Base-by-base conservation (phyloP, 345 rosid species). In the Syzygium oleosum region DNA sequence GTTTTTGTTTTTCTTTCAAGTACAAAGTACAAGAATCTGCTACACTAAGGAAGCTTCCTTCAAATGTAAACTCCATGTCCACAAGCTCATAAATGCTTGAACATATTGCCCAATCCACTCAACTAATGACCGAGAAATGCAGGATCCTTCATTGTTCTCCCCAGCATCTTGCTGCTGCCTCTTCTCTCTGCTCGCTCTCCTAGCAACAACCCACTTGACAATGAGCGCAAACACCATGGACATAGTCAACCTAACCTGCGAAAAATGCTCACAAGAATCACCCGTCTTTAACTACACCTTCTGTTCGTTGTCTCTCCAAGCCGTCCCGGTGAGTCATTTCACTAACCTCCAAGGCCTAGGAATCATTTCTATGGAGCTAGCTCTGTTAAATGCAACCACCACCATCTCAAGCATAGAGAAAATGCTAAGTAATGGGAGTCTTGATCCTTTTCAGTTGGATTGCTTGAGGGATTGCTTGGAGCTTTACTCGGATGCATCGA, bases 281-380 rank as follows among this genome's bases (percentile, higher is more conserved):
- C 84, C 15, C 0, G 12, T 89, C 52, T 87, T 94, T 79, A 91
- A 89, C 91, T 90, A 89, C 80, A 61, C 59, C 25, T 92, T 95
- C 78, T 95, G 95, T 49, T 52, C 14, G 13, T 88, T 77, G 3
- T 91, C 97, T 85, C 94, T 96, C 8, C 87, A 89, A 85, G 88
- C 87, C 21, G 73, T 95, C 52, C 97, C 96, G 0, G 90, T 91
- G 41, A 87, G 93, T 90, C 92, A 85, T 25, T 87, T 88, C 58
- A 89, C 93, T n/a, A 91, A 93, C 90, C 90, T 93, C n/a, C 89
- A 92, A 73, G 94, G 94, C 68, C 91, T 94, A 27, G 94, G 88
- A 10, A 54, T 95, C 31, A 85, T 92, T 61, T 92, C 94, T 51
- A 91, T 94, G 94, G 95, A 93, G 79, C 92, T 93, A 41, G 95